Base-by-base conservation (phyloP, 2,329 filamentous ascomycete species). In the Fusarium robinianum region DNA sequence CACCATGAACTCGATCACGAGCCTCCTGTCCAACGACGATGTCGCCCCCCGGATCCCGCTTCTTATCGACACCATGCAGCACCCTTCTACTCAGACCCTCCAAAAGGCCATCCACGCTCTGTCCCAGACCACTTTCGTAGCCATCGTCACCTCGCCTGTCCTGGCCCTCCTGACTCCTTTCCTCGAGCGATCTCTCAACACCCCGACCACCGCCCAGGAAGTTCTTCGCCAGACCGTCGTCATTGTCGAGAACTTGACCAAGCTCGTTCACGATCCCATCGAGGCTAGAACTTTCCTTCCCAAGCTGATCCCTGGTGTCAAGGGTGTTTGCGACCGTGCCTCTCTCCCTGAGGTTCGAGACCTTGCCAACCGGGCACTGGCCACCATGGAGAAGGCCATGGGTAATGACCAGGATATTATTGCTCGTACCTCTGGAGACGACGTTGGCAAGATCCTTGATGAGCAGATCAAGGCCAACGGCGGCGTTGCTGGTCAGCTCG, bases 111-210 rank as follows among this genome's bases (percentile, higher is more conserved):
- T 99, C 55, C 94, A 96, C 65, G 94, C 91, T 31, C 78, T 99
- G 31, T 96, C 91, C 4, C 90, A 95, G 74, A 99, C 94, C 8
- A 99, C 94, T n/a, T 99, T 99, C 60, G 94, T 99, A 39, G 91
- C 94, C 42, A 80, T 95, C 54, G 94, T 99, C 60, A 96, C 90
- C 9, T 96, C 92, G 7, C 94, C 94, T 8, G 92, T 97, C 5
- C 82, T 99, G 45, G 94, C 94, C 12, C 83, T 99, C 42, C 80
- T 99, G 41, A 99, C 94, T 2, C 94, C 94, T 31, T 86, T 97
- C 58, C 83, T 99, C 18, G 94, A 97, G 73, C 87, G 94, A 59
- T 90, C 91, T 12, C 80, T 99, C 50, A 96, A 96, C 76, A 92
- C 85, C 49, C 94, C 92, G 7, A 82, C 82, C 11, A 99, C 94